A percentile compares a stretch with the other conserved stretches of the same genome.
phyloP scores from a whole-genome alignment of 345 rosid species.

The Arabis hirsuta region DNA sequence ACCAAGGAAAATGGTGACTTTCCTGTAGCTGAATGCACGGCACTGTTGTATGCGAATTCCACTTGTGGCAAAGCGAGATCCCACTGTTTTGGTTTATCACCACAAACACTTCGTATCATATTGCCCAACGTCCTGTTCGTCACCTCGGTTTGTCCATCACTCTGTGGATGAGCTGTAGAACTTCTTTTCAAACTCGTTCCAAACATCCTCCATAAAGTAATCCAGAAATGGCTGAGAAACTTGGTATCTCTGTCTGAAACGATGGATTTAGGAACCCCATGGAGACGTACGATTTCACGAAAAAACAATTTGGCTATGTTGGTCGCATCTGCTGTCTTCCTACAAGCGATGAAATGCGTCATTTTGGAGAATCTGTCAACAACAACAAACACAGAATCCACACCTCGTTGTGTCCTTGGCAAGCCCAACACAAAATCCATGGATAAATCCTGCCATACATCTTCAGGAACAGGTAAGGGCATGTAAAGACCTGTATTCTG shows the following conservation, averaged over 20 bases:
- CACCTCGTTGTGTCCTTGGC: background rate
- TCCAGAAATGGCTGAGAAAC: background rate
- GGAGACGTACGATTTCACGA: background rate
- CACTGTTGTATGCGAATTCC: background rate
- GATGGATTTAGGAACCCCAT: background rate
- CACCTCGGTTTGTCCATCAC: background rate
- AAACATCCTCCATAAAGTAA: background rate
- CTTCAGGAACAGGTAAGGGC: background rate
- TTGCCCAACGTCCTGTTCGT: background rate
- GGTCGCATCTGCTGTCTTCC: background rate
- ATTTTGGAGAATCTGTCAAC: constrained; percentile 21
- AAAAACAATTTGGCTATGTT: background rate
- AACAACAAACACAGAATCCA: background rate
- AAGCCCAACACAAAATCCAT: constrained; percentile 1
- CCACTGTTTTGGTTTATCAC: background rate
- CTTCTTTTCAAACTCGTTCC: background rate
- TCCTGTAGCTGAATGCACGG: too few species aligned
- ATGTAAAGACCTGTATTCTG: constrained; percentile 5
- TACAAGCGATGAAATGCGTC: background rate
- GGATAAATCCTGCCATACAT: background rate
- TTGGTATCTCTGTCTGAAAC: background rate
- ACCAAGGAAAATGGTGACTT: too few species aligned
- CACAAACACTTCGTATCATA: background rate
- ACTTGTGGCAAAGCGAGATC: background rate
- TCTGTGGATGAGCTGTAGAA: background rate